Percentiles rank a stretch among this genome's conserved stretches.
Evolutionary conservation across 1,139 yeast species (phyloP).

Genomic region (Magnusiomyces sp.): DNA sequence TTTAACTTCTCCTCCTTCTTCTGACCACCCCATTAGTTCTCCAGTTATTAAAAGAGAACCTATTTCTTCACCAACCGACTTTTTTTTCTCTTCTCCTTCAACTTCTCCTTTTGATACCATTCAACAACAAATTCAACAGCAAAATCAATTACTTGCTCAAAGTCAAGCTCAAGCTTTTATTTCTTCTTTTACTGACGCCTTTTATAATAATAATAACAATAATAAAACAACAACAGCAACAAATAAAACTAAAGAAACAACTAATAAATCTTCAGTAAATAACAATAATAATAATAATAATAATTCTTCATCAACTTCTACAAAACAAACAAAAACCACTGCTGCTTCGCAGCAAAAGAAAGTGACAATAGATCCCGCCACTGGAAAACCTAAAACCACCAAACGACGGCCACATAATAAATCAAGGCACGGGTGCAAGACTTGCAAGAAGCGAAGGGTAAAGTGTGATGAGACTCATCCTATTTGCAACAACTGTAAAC

Average conservation of each 20-base stretch:
- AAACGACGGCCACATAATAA: constrained; percentile 56
- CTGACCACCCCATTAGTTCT: too few species aligned
- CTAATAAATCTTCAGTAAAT: background rate
- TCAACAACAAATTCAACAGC: too few species aligned
- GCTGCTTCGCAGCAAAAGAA: background rate
- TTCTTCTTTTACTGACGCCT: background rate
- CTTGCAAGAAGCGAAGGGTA: constrained; percentile 81
- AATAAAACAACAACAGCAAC: background rate
- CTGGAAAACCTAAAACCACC: constrained; percentile 12
- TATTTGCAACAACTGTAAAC: constrained; percentile 64
- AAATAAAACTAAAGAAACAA: background rate
- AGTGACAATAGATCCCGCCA: background rate
- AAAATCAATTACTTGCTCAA: too few species aligned
- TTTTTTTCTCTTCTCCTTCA: too few species aligned
- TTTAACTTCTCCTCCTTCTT: too few species aligned
- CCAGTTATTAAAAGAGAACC: too few species aligned
- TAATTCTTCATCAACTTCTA: too few species aligned
- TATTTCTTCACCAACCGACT: too few species aligned
- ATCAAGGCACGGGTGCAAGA: constrained; percentile 79
- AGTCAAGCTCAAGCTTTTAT: too few species aligned
- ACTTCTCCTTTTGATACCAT: too few species aligned
- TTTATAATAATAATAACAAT: background rate
- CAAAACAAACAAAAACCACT: background rate
- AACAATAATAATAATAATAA: too few species aligned
- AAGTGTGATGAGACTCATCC: constrained; percentile 90